Evolutionary conservation across 2,329 filamentous ascomycete genomes (phyloP).

Genomic region (Helotiales sp.): DNA sequence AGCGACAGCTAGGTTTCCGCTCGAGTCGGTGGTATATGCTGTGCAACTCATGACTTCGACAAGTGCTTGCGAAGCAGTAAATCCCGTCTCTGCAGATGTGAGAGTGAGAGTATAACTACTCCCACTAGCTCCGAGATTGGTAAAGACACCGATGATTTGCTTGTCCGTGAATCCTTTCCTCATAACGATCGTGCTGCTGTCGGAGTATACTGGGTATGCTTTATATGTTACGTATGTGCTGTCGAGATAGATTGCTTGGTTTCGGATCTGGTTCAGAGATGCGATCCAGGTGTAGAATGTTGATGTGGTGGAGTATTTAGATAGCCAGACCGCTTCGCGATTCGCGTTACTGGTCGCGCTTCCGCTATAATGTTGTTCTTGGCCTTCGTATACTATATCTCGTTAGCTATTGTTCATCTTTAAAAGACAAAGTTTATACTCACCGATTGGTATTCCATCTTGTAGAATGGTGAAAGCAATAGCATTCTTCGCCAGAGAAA

Average conservation of each 20-base stretch:
- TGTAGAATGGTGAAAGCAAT: constrained; percentile 49
- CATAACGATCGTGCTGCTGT: constrained; percentile 30
- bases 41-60: constrained; percentile 48
- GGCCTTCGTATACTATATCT: constrained; percentile 47
- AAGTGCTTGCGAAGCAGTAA: constrained; percentile 35
- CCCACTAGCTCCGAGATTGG: constrained; percentile 40
- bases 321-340: constrained; percentile 47
- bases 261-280: constrained; percentile 28
- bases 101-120: constrained; percentile 37
- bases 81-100: constrained; percentile 40
- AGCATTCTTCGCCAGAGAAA: constrained; percentile 44
- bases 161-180: constrained; percentile 26
- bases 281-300: constrained; percentile 42
- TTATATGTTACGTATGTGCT: constrained; percentile 28
- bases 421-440: neutral
- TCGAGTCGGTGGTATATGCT: constrained; percentile 41
- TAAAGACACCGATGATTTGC: constrained; percentile 38
- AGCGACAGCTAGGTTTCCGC: constrained; percentile 44
- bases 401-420: neutral
- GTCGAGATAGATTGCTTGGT: constrained; percentile 29
- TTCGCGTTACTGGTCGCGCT: constrained; percentile 40
- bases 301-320: constrained; percentile 39
- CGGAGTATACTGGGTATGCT: constrained; percentile 29
- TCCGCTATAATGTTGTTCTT: constrained; percentile 51
- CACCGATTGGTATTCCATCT: constrained; percentile 51